phyloP scores from a whole-genome alignment of 495 filamentous ascomycete genomes.

The Tuber borchii region DNA sequence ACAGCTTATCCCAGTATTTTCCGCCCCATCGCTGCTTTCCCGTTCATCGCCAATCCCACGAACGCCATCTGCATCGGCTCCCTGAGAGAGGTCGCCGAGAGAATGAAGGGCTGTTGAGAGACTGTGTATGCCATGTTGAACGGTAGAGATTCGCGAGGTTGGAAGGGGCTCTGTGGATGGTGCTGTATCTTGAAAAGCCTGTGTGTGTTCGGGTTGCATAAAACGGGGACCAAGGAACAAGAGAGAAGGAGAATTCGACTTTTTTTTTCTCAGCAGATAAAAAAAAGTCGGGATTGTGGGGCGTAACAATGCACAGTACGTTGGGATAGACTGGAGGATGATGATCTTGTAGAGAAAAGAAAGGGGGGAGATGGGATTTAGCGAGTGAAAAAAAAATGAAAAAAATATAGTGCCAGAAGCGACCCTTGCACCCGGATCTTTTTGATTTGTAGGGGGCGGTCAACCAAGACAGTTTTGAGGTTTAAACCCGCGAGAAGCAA shows the following conservation, averaged over 20 bases:
- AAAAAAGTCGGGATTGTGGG: conserved; percentile 21
- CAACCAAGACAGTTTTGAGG: not conserved
- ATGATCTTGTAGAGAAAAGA: not conserved
- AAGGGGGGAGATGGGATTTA: not conserved
- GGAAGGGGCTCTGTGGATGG: conserved; percentile 14
- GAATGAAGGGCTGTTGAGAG: conserved; percentile 12
- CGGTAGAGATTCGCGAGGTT: conserved; percentile 8
- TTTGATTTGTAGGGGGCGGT: not conserved
- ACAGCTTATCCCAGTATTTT: conserved; percentile 10
- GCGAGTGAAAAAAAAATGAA: not conserved
- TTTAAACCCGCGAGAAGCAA: too few relatives aligned
- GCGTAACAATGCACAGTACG: not conserved
- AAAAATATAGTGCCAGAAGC: not conserved
- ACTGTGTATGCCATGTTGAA: conserved; percentile 28
- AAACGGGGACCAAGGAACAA: conserved; percentile 31
- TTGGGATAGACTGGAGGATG: not conserved
- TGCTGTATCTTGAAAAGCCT: conserved; percentile 20
- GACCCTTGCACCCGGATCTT: not conserved
- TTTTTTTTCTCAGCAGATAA: conserved; percentile 30
- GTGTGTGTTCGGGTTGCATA: conserved; percentile 40
- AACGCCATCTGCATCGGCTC: conserved; percentile 13
- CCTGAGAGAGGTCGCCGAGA: conserved; percentile 16
- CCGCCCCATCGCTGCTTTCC: conserved; percentile 13
- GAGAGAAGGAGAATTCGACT: conserved; percentile 17
- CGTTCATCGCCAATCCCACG: not conserved